Base-by-base conservation (phyloP, 2,329 filamentous ascomycete genomes). In the Stachybotrys echinatus region DNA sequence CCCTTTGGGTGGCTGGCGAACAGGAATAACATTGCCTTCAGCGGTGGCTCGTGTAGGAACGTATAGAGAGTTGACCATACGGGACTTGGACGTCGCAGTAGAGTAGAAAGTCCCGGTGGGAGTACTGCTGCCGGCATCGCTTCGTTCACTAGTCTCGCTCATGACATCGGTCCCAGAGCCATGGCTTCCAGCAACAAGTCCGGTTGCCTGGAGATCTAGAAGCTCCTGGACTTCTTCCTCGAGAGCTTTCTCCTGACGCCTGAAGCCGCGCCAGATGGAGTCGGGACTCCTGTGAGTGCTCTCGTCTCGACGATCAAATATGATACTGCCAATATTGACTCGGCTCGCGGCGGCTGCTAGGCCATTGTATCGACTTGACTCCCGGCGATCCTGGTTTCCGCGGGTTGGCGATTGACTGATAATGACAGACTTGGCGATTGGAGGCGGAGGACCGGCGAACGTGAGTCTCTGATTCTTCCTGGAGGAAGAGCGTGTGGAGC, bases 11-110 rank as follows among this genome's bases (percentile, higher is more conserved):
- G 82, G 82, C 54, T 85, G 82, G 23, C 76, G 77, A 37, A 83
- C 77, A 2, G 82, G 84, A n/a, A 83, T 73, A 43, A 85, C 69
- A n/a, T 71, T 71, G 8, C 75, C 76, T 5, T 72, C 65, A 1
- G 67, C 55, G 0, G 68, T 72, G 0, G 71, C 66, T 6, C 61
- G 61, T 3, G 65, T 62, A 1, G 67, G 65, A 2, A 70, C 59
- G 37, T 75, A 73, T 47, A 85, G 60, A 1, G 67, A 71, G 48
- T 61, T 70, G 21, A 58, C 53, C 65, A 73, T 70, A 17, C 65
- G 69, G 3, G 70, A 72, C 38, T 65, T 68, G 23, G 70, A 68
- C 0, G 66, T 68, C 10, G 63, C 60, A 3, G 66, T 65, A 1
- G 72, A 71, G 50, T 72, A 68, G 44, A 71, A 68, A 0, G 69